Evolutionary conservation across 768 basidiomycete species (phyloP).

Genomic region (Daedaleopsis sinensis): DNA sequence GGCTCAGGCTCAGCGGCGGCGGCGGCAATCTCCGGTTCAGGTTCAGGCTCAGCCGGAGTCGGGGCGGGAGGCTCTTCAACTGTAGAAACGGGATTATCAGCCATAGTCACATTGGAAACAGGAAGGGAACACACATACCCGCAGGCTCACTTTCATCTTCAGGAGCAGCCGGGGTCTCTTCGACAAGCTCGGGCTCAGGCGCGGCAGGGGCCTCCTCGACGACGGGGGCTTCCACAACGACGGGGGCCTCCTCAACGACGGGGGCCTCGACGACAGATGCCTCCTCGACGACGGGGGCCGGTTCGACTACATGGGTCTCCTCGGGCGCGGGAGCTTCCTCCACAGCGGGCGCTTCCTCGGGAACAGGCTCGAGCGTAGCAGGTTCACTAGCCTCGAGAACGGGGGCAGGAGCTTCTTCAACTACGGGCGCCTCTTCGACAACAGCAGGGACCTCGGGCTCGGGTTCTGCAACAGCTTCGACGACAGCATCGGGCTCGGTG

Average conservation of each 20-base stretch:
- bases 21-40: too few species aligned
- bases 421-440: not conserved
- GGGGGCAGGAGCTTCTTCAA: not conserved
- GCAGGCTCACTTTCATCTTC: not conserved
- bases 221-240: not conserved
- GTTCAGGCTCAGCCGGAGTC: too few species aligned
- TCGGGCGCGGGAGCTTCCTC: slow-evolving; percentile 3
- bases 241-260: slow-evolving; percentile 17
- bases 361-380: not conserved
- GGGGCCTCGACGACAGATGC: too few species aligned
- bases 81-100: not conserved
- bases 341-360: not conserved
- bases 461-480: not conserved
- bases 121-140: not conserved
- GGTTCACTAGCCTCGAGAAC: not conserved
- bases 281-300: too few species aligned
- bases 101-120: not conserved
- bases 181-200: slow-evolving; percentile 12
- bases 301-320: not conserved
- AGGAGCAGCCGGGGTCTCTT: not conserved
- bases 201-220: slow-evolving; percentile 2
- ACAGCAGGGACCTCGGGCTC: not conserved
- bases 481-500: slow-evolving; percentile 4
- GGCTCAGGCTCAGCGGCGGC: not conserved
- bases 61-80: not conserved